A percentile compares a stretch with the other conserved stretches of the same genome.
phyloP scores from a whole-genome alignment of 768 basidiomycete species.

The Calocybe cyanea region DNA sequence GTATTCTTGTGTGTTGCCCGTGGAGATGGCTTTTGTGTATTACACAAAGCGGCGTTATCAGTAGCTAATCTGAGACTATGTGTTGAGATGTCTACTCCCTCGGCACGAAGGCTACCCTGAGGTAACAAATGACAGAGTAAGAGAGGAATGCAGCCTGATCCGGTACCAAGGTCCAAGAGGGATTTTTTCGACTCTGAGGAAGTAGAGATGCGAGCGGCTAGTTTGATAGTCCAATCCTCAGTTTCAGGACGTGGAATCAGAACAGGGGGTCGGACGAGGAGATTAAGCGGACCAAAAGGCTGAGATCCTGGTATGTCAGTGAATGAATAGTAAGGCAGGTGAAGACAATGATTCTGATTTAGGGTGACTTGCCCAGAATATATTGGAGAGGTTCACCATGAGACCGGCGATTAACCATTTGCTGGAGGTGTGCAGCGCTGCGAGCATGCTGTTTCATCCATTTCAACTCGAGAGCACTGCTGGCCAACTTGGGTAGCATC shows the following conservation, averaged over 20 bases:
- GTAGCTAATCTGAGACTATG: constrained; percentile 51
- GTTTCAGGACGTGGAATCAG: constrained; percentile 97
- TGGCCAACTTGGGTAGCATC: constrained; percentile 29
- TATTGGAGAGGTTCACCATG: constrained; percentile 85
- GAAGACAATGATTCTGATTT: constrained; percentile 13
- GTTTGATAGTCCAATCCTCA: constrained; percentile 70
- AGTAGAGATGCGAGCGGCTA: constrained; percentile 46
- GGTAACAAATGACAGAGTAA: constrained; percentile 70
- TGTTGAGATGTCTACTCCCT: constrained; percentile 66
- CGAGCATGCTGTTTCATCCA: constrained; percentile 37
- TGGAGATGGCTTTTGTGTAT: constrained; percentile 27
- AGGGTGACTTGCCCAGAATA: constrained; percentile 64
- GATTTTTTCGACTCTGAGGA: constrained; percentile 30
- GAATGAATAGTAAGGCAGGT: constrained; percentile 12
- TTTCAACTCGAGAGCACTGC: constrained; percentile 33
- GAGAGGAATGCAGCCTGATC: constrained; percentile 88
- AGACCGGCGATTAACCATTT: constrained; percentile 57
- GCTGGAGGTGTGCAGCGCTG: constrained; percentile 22
- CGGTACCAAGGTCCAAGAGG: constrained; percentile 89
- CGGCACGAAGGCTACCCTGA: constrained; percentile 46
- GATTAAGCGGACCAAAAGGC: constrained; percentile 81
- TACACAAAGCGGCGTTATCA: constrained; percentile 44
- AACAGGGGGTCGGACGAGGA: constrained; percentile 71
- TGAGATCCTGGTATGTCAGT: constrained; percentile 52
- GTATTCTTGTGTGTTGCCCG: constrained; percentile 27